Evolutionary conservation across 352 stramenopile genomes (phyloP), one percentile per base, ranked within the genome.

Genomic region (Globisporangium middletonii): DNA sequence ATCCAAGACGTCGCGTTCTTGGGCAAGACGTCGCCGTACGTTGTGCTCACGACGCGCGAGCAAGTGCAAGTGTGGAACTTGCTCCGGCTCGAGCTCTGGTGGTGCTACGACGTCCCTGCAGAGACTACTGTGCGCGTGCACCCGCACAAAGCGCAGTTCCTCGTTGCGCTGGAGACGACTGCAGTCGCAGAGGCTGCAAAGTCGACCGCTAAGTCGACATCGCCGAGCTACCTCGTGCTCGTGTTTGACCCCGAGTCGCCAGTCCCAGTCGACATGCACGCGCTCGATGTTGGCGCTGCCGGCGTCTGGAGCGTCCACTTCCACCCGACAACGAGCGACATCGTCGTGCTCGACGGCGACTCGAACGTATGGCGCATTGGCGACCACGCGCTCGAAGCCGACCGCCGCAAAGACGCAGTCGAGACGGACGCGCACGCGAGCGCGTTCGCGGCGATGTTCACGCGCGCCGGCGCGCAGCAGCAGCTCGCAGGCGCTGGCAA

Each of bases 51-150:
- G 37, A 94, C 82, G 0, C 43, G 50, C 2, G 42, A 23, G 7
- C 73, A 89, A 41, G 60, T 94, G 11, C 83, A 94, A 57, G 76
- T 92, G 2, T 94, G 84, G 84, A 86, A 79, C 48, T 50, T 94
- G 55, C 57, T 94, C 23, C 76, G 70, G 15, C 65, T 83, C 41
- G 69, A 77, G 33, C 66, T 94, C 35, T 81, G 67, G 72, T 94
- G 84, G 84, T 73, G 80, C 13, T 90, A 90, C 56, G 70, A 73
- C 0, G 73, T 90, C 28, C 75, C 76, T 0, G 43, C 59, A 12
- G 59, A 69, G 18, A 59, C 61, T 28, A 67, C 68, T 16, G 59
- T 90, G 41, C 64, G 65, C 8, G 59, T 73, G 27, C 64, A 74
- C 38, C 50, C 68, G 6, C 58, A 67, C 43, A 56, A 66, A 18